Evolutionary conservation across 2,329 filamentous ascomycete genomes (phyloP), one percentile per base, ranked within the genome.

Genomic region (Cercospora brassicicola): DNA sequence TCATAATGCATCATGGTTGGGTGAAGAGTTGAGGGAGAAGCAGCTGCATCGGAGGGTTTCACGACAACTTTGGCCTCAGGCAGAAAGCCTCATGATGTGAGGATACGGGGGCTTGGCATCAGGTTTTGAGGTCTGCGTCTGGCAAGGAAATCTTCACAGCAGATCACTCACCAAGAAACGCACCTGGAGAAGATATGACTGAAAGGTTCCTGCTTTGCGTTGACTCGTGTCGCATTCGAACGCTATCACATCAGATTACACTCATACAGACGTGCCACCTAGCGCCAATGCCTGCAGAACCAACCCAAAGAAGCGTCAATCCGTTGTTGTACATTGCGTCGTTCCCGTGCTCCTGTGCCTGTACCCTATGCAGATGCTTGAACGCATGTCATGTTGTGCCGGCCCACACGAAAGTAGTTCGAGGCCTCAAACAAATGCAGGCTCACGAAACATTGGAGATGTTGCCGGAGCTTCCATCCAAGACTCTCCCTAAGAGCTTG

Each of bases 401-500:
- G 26, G 13, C 15, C 20, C 28, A 11, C n/a, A 28, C 33, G 23
- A 61, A 61, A 28, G 20, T 33, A 42, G 59, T 39, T 28, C 59
- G 39, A 42, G n/a, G 36, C 18, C 31, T 61, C 26, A 45, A 45
- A 28, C 23, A 23, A 45, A 45, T 61, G 56, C 53, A 4, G 53
- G 53, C 30, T 33, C 53, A 57, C 26, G 20, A n/a, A 57, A 57
- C 30, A 18, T n/a, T 13, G 53, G 23, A 28, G 23, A n/a, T 36
- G 20, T 11, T 13, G 13, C 20, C 36, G 55, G 18, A 30, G 28
- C 31, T 31, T 64, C 18, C 23, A 51, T 28, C 20, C 33, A 42
- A 48, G 63, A 31, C 26, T 73, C 67, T 63, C 64, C 67, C 64
- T 73, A 71, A 33, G 69, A 71, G 69, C 65, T 68, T 30, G 64